Conservation (phyloP, 1,284 basidiomycete genomes). For the Anthracocystis panici-leucophaei region DNA sequence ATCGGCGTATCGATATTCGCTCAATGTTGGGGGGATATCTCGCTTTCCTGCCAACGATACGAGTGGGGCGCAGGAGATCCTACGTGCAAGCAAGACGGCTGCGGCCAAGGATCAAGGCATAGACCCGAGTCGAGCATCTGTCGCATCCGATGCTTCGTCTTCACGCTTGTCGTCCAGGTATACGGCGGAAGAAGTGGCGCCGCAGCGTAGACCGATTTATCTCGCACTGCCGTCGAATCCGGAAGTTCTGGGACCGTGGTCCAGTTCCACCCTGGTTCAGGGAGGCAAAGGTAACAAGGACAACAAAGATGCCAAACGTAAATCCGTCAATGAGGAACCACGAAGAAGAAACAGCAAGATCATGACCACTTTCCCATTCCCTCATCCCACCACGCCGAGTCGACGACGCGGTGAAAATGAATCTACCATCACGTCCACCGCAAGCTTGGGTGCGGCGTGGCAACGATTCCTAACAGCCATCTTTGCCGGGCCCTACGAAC, state of each 20-base stretch:
- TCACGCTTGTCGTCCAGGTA: conserved; percentile 26
- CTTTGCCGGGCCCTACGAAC: conserved; percentile 48
- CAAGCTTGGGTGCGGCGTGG: conserved; percentile 19
- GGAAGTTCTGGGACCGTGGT: conserved; percentile 24
- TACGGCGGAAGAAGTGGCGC: conserved; percentile 38
- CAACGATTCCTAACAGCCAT: conserved; percentile 27
- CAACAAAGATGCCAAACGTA: neutral
- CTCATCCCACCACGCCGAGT: conserved; percentile 32
- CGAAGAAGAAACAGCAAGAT: conserved; percentile 48
- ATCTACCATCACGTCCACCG: too few species aligned
- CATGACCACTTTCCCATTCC: conserved; percentile 55
- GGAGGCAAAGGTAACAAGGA: neutral
- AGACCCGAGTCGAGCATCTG: conserved; percentile 28
- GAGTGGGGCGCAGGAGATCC: conserved; percentile 27
- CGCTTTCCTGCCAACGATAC: conserved; percentile 22
- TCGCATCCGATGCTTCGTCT: conserved; percentile 13
- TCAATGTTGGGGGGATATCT: conserved; percentile 20
- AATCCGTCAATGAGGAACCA: neutral
- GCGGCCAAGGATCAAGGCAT: conserved; percentile 6
- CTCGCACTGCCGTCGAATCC: conserved; percentile 35
- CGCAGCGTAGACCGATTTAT: conserved; percentile 32
- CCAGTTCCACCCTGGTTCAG: neutral
- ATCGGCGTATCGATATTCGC: conserved; percentile 29
- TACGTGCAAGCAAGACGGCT: conserved; percentile 6
- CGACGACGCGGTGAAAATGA: conserved; percentile 1